Evolutionary conservation across 805 yeast species (phyloP).

Genomic region (Ogataea pini): DNA sequence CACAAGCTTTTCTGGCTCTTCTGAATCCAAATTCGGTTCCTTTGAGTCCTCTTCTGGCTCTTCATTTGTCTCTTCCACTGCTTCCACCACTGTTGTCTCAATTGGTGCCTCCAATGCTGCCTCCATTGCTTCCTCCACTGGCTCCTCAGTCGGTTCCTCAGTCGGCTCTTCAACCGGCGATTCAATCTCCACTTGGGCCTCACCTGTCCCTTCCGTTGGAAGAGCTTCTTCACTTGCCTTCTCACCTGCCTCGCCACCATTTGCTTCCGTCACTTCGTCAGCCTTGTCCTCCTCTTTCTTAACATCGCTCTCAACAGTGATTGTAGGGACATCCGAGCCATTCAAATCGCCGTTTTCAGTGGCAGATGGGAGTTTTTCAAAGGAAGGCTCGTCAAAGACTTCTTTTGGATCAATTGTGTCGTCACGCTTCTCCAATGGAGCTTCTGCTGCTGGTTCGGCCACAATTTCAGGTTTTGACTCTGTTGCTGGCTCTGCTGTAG

Average conservation of each 20-base stretch:
- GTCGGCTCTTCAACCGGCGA: constrained; percentile 9
- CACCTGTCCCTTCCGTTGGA: background rate
- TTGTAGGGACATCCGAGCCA: constrained; percentile 18
- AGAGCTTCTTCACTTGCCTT: background rate
- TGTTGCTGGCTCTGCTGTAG: constrained; percentile 5
- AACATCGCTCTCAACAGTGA: constrained; percentile 14
- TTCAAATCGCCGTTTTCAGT: background rate
- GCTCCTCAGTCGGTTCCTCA: background rate
- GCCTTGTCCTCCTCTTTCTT: background rate
- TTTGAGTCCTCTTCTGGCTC: background rate
- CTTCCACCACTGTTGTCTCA: background rate
- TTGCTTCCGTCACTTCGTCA: background rate
- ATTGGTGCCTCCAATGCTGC: background rate
- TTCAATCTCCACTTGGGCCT: background rate
- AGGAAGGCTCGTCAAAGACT: constrained; percentile 20
- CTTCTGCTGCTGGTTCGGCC: constrained; percentile 20
- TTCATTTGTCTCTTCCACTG: background rate
- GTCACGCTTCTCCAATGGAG: constrained; percentile 9
- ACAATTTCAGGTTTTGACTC: constrained; percentile 10
- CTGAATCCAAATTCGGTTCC: background rate
- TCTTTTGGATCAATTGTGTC: constrained; percentile 18
- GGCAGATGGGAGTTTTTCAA: constrained; percentile 3
- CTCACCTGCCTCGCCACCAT: background rate
- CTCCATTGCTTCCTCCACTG: background rate
- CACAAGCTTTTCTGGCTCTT: background rate